Evolutionary conservation across 352 stramenopile genomes (phyloP), one percentile per base, ranked within the genome.

Genomic region (Hyaloperonospora brassicae): DNA sequence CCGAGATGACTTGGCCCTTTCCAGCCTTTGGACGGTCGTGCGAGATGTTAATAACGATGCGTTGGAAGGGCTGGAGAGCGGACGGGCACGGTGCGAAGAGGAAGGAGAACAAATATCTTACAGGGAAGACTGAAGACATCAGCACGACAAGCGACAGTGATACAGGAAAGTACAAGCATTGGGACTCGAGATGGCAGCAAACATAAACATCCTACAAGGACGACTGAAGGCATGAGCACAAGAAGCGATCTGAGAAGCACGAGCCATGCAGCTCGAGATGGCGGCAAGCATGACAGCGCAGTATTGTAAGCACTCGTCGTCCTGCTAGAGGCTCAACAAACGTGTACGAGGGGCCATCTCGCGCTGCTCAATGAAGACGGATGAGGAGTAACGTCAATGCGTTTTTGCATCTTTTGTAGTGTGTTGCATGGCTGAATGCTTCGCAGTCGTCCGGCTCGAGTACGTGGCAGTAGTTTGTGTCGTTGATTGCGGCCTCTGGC

Each of bases 311-410:
- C 40, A 61, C 47, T 61, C 43, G 50, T 57, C 17, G 46, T 59
- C 10, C 34, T 53, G 40, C 22, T 57, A 54, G 45, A 60, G 46
- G 40, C 55, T 49, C 47, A 61, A 27, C 38, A 54, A 61, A 27
- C 38, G 50, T 52, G 45, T 34, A 24, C 47, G 34, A 42, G 47
- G 61, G 46, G 44, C 47, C 52, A 38, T 35, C 47, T 62, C 46
- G 46, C 41, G 55, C 22, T 50, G 51, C 43, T 47, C 55, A 27
- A 45, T 41, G 44, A 36, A 47, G 5, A 52, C 51, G 58, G 50
- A 45, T 66, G 58, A 53, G 67, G 68, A 59, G 64, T 50, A 65
- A 59, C 65, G 68, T 57, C 56, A 71, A 57, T 71, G 50, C 59
- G 57, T 68, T 65, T 30, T 58, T 24, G 23, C 21, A 21, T 22